Evolutionary conservation across 495 filamentous ascomycete genomes (phyloP), one percentile per base, ranked within the genome.

Genomic region (Rostrohypoxylon terebratum): DNA sequence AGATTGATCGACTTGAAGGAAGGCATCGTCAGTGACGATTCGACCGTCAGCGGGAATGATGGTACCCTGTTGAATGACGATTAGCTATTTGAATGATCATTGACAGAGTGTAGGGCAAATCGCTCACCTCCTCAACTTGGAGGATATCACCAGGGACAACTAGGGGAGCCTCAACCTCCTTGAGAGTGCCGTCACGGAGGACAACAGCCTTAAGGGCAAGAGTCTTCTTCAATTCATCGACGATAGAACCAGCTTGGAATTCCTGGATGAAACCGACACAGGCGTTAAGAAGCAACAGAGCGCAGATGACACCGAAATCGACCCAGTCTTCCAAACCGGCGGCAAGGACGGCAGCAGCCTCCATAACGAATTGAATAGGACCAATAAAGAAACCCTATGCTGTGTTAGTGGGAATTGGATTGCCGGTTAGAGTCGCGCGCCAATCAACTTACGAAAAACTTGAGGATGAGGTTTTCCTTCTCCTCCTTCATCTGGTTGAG

Each of bases 341-440:
- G 72, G 94, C 93, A 63, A 95, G 85, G 66, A 94, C 79, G 58
- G 89, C 89, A 42, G 92, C 90, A 77, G 86, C 87, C 91, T 95
- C 92, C 94, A 97, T 97, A 77, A 96, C 94, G 81, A 93, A 94
- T 78, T 97, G 94, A 75, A 97, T 94, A 34, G 94, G 94, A 69
- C 94, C 94, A 72, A 94, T 85, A 82, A 97, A 97, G 83, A 91
- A 96, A 66, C 82, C 76, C 76, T 78, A 57, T 1, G 4, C 38
- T 31, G 23, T n/a, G 63, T 74, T 70, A 76, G 54, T n/a, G 9
- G 31, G 20, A 7, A 1, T 13, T 10, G 16, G 16, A 25, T 42
- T 21, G 34, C 9, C 31, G 2, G 25, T 5, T 1, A 42, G 20
- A 54, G 34, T 14, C 20, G 3, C 20, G 38, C 8, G 38, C 0